Evolutionary conservation across 2,329 filamentous ascomycete species (phyloP), one percentile per base, ranked within the genome.

Genomic region (Penicillium palitans): DNA sequence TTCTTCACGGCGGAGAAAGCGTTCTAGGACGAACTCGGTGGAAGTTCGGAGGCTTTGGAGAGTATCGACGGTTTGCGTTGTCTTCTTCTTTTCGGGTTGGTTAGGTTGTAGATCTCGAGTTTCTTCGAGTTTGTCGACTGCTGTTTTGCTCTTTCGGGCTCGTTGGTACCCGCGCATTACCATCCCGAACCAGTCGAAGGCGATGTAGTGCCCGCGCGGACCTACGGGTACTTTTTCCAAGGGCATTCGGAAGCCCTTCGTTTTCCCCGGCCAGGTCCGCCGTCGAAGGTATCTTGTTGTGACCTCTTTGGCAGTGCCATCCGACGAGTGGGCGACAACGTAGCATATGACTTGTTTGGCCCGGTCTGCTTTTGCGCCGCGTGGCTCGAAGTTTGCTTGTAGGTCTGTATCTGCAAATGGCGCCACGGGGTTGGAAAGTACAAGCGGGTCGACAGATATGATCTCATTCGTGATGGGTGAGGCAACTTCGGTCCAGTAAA

Each of bases 241-340:
- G 0, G 89, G 85, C 71, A 96, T 84, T 7, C 95, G 85, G 62
- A 88, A 84, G 4, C 93, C 91, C 71, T 96, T 98, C 0, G 93
- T 96, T 65, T 92, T 90, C 4, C 95, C 93, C 0, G 95, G 95
- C 72, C 92, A 87, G 53, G 89, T 83, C 57, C 90, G 90, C 24
- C 88, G 86, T 68, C 89, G 93, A 8, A 99, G 79, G 72, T 99
- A 99, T 29, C 95, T 85, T 12, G 95, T 87, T 0, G 95, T 99
- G 17, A 99, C 90, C 71, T 99, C 95, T 72, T 98, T 98, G 13
- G 91, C 93, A 0, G 91, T 93, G 2, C 90, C 91, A 70, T 98
- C 93, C 3, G 85, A 77, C 0, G 90, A 91, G 74, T 90, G 91
- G 0, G 89, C 93, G 21, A 98, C 81, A 2, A 96, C 84, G 69